phyloP scores from a whole-genome alignment of 2,329 filamentous ascomycete species.

The Nectriaceae sp. region DNA sequence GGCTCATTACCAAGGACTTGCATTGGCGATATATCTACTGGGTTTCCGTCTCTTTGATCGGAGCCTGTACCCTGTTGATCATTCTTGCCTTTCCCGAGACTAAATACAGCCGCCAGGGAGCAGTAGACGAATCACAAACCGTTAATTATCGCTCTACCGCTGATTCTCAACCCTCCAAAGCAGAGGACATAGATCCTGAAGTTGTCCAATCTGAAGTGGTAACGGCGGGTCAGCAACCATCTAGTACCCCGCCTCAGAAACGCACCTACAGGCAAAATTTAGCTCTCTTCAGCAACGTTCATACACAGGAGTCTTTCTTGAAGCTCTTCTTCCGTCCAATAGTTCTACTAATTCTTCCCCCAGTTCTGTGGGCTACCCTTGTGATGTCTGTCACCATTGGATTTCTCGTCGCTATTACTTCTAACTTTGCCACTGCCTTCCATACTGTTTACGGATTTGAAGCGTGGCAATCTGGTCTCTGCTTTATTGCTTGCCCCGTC shows the following conservation, averaged over 20 bases:
- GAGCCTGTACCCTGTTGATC: slow-evolving; percentile 43
- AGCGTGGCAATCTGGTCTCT: slow-evolving; percentile 47
- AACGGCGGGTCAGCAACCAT: background rate
- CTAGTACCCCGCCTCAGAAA: slow-evolving; percentile 4
- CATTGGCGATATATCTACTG: slow-evolving; percentile 52
- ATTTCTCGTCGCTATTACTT: slow-evolving; percentile 53
- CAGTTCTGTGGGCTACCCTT: slow-evolving; percentile 53
- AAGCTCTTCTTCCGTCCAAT: slow-evolving; percentile 49
- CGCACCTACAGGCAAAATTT: slow-evolving; percentile 10
- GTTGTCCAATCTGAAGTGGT: slow-evolving; percentile 7
- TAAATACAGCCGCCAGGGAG: slow-evolving; percentile 45
- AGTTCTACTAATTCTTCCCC: slow-evolving; percentile 47
- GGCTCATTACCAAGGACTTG: slow-evolving; percentile 47
- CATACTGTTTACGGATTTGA: slow-evolving; percentile 43
- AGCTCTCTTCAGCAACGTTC: slow-evolving; percentile 12
- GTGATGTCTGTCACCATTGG: slow-evolving; percentile 55
- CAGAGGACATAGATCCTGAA: slow-evolving; percentile 8
- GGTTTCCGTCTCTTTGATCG: slow-evolving; percentile 48
- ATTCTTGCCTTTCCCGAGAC: slow-evolving; percentile 57
- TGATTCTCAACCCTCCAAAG: slow-evolving; percentile 17
- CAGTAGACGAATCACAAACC: too few relatives aligned
- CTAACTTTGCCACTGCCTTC: slow-evolving; percentile 47
- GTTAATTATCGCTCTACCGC: too few relatives aligned
- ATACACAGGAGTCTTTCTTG: slow-evolving; percentile 19
- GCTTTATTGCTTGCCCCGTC: slow-evolving; percentile 47